Evolutionary conservation across 2,329 filamentous ascomycete genomes (phyloP).

Genomic region (Exserohilum turcica): DNA sequence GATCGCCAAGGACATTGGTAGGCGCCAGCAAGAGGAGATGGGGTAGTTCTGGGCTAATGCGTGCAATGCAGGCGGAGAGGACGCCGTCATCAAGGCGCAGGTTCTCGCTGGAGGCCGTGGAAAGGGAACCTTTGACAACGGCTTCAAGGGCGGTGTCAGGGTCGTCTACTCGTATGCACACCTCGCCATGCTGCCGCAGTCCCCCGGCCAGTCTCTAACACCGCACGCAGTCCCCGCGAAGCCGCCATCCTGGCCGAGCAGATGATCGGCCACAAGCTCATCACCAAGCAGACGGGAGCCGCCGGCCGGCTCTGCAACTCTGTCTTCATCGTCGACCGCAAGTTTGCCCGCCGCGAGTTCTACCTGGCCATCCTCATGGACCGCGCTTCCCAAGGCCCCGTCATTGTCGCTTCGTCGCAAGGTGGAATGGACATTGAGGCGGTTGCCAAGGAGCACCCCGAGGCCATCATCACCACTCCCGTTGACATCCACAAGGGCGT

Average conservation of each 20-base stretch:
- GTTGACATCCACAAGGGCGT: slow-evolving; percentile 95
- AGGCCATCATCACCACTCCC: slow-evolving; percentile 91
- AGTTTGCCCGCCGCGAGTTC: slow-evolving; percentile 98
- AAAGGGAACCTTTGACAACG: slow-evolving; percentile 97
- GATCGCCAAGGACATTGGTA: slow-evolving; percentile 87
- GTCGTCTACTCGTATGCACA: slow-evolving; percentile 87
- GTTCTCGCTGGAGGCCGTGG: slow-evolving; percentile 96
- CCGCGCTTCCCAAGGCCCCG: slow-evolving; percentile 83
- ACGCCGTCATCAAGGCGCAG: slow-evolving; percentile 99
- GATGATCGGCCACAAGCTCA: slow-evolving; percentile 99
- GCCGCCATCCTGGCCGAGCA: slow-evolving; percentile 97
- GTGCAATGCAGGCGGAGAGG: slow-evolving; percentile 70
- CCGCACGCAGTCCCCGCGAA: slow-evolving; percentile 68
- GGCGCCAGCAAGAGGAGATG: slow-evolving; percentile 27
- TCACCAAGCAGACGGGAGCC: slow-evolving; percentile 99
- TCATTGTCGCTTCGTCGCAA: slow-evolving; percentile 97
- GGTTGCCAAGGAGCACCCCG: slow-evolving; percentile 96
- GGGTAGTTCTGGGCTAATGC: slow-evolving; percentile 36
- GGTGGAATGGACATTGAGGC: slow-evolving; percentile 99
- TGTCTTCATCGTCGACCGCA: slow-evolving; percentile 99
- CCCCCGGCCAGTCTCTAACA: slow-evolving; percentile 17
- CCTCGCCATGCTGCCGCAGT: slow-evolving; percentile 4
- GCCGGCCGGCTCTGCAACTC: slow-evolving; percentile 91
- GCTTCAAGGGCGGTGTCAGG: slow-evolving; percentile 96
- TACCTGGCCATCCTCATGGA: slow-evolving; percentile 99